phyloP scores from a whole-genome alignment of 306 rosid genomes.

The Quillaja saponaria region DNA sequence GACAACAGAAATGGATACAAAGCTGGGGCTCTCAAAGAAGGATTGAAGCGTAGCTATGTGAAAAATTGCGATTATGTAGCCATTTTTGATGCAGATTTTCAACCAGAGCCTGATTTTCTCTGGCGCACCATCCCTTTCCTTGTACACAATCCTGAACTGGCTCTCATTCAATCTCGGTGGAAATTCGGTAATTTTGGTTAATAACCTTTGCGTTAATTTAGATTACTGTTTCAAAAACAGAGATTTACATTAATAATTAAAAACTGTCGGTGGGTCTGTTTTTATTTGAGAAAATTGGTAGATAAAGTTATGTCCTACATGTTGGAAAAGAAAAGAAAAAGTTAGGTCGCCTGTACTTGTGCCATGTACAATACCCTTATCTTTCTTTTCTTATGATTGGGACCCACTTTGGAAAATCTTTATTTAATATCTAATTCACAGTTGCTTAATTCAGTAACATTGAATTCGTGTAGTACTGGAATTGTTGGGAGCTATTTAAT shows the following conservation, averaged over 20 bases:
- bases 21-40: slow-evolving; percentile 86
- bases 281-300: slow-evolving; percentile 24
- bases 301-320: too few relatives aligned
- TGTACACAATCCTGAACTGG: slow-evolving; percentile 60
- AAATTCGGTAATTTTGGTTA: slow-evolving; percentile 58
- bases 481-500: background rate
- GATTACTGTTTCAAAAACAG: slow-evolving; percentile 23
- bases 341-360: slow-evolving; percentile 29
- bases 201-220: slow-evolving; percentile 5
- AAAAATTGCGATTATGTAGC: slow-evolving; percentile 71
- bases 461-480: too few relatives aligned
- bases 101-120: slow-evolving; percentile 74
- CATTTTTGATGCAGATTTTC: slow-evolving; percentile 90
- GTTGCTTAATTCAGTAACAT: too few relatives aligned
- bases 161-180: slow-evolving; percentile 85
- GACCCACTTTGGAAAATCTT: slow-evolving; percentile 11
- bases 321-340: too few relatives aligned
- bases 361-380: slow-evolving; percentile 38
- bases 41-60: slow-evolving; percentile 72
- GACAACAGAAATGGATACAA: slow-evolving; percentile 83
- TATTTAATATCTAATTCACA: too few relatives aligned
- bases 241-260: background rate
- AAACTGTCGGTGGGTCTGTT: slow-evolving; percentile 65
- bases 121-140: slow-evolving; percentile 79
- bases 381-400: slow-evolving; percentile 6